A percentile compares a stretch with the other conserved stretches of the same genome.
These are phyloP conservation scores for Botryotinia convoluta DNA, from an alignment of 2,329 filamentous ascomycete genomes.

Conservation along the genomic window DNA sequence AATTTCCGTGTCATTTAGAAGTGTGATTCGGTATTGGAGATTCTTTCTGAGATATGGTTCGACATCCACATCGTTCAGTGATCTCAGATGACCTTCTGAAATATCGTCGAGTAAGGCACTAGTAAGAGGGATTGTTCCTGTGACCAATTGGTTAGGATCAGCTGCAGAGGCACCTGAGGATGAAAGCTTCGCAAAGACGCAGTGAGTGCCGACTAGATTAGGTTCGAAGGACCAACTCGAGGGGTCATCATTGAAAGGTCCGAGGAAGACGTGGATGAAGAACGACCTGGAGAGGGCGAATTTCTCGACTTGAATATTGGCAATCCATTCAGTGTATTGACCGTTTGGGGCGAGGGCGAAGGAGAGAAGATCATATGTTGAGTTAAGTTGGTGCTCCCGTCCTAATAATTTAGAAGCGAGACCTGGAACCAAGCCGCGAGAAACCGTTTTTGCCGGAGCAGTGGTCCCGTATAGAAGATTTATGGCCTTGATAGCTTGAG, in stretches of 20 bases:
- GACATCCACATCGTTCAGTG: constrained; percentile 29
- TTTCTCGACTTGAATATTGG: constrained; percentile 62
- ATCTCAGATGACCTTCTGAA: constrained; percentile 35
- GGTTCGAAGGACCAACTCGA: constrained; percentile 33
- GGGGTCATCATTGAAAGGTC: constrained; percentile 37
- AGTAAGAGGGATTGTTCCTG: constrained; percentile 47
- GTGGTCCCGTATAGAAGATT: constrained; percentile 47
- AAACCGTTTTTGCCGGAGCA: neutral
- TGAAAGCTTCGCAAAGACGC: constrained; percentile 40
- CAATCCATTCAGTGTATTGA: constrained; percentile 56
- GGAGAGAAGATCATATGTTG: neutral
- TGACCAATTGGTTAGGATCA: constrained; percentile 36
- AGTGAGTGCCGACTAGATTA: constrained; percentile 35
- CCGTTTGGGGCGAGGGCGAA: constrained; percentile 22
- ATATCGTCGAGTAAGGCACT: constrained; percentile 41
- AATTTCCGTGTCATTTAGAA: constrained; percentile 28
- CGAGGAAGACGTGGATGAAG: constrained; percentile 67
- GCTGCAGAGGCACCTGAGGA: constrained; percentile 7
- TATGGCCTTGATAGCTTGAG: constrained; percentile 61
- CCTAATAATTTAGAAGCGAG: neutral
- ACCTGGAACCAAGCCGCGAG: neutral
- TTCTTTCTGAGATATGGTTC: constrained; percentile 32
- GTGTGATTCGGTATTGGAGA: constrained; percentile 32
- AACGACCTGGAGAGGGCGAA: constrained; percentile 61
- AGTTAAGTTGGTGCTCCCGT: constrained; percentile 9